These are phyloP conservation scores for Magnolia kwangsiensis DNA, from an alignment of 164 flowering plant genomes.

Conservation along the genomic window DNA sequence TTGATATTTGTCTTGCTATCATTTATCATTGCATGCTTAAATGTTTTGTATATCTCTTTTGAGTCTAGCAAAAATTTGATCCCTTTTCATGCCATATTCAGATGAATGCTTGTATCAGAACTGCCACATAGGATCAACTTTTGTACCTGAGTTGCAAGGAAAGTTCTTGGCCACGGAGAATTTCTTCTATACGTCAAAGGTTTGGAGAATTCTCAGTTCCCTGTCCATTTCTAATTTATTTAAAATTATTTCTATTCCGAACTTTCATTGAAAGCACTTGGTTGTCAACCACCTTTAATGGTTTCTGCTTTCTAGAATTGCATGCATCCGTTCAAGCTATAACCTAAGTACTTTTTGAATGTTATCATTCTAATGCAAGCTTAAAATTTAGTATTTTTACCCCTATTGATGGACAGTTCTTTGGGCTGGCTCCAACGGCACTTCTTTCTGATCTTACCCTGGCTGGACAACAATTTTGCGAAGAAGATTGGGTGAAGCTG, in stretches of 20 bases:
- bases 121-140: conserved; percentile 68
- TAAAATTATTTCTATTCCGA: not conserved
- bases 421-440: conserved; percentile 53
- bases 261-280: not conserved
- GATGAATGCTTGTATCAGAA: conserved; percentile 60
- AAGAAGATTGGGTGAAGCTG: conserved; percentile 67
- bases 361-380: not conserved
- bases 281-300: no score
- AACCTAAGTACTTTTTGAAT: not conserved
- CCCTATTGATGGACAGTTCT: conserved; percentile 49
- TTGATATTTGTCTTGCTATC: not conserved
- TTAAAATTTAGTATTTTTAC: conserved; percentile 2
- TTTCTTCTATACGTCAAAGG: conserved; percentile 89
- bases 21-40: not conserved
- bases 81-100: conserved; percentile 26
- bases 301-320: not conserved
- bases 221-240: not conserved
- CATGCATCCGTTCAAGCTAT: not conserved
- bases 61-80: not conserved
- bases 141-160: conserved; percentile 73
- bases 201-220: conserved; percentile 12
- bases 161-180: conserved; percentile 91
- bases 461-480: conserved; percentile 83
- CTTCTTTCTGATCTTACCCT: conserved; percentile 55
- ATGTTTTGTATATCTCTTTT: not conserved